Evolutionary conservation across 2,329 filamentous ascomycete genomes (phyloP), one percentile per base, ranked within the genome.

Genomic region (Rhynchosporium graminicola): DNA sequence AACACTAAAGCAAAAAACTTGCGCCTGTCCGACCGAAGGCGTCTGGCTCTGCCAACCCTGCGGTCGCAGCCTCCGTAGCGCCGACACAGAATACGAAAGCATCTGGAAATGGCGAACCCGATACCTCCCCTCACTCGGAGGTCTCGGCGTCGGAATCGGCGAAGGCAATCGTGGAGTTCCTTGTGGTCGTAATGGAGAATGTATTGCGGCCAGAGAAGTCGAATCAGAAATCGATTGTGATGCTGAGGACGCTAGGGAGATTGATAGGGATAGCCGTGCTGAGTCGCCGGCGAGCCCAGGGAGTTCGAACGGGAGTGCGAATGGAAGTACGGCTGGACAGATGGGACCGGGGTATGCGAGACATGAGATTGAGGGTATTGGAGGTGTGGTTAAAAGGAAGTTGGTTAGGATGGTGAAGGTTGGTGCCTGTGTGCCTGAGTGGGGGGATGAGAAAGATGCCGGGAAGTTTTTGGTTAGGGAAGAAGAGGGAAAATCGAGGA

Each of bases 101-200:
- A 91, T 93, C 60, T 97, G 93, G 92, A 89, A 86, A 65, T 97
- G 93, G 93, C 87, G 93, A 57, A 91, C 86, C 46, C 86, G 91
- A 29, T 97, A 97, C 74, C 88, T 88, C 43, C 89, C 91, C 67
- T 87, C 91, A 0, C 89, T 93, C 2, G 87, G 87, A 26, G 91
- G 91, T 2, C 81, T 96, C 0, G 92, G 92, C 29, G 93, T 90
- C 0, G 93, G 93, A 4, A 91, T 96, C 36, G 92, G 92, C 48
- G 91, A 96, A 69, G 92, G 92, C 38, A 88, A 92, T 71, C 88
- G 94, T 69, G 93, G 92, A 36, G 92, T 97, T 13, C 87, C 91
- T 66, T 98, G 93, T 73, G 93, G 92, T 0, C 86, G 91, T n/a
- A 88, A 87, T 46, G 78, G 79, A n/a, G 75, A 80, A 42, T 98